Conservation (phyloP, 2,329 filamentous ascomycete genomes). For the Waltergamsia citrina region DNA sequence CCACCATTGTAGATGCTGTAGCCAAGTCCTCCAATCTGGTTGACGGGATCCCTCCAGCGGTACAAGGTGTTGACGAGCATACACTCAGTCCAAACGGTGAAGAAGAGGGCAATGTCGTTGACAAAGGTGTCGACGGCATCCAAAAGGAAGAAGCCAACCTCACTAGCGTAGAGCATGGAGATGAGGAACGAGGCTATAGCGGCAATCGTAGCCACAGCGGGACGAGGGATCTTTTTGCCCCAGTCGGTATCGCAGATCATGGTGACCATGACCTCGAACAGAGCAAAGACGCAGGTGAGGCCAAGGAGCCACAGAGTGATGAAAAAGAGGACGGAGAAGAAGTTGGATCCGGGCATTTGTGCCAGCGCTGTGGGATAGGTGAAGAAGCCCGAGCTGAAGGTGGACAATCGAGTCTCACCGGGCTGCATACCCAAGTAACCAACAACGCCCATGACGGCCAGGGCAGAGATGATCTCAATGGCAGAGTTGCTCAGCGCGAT, state of each 20-base stretch:
- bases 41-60: constrained; percentile 36
- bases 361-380: constrained; percentile 41
- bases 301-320: constrained; percentile 43
- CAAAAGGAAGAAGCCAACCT: constrained; percentile 47
- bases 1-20: constrained; percentile 37
- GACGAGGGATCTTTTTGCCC: constrained; percentile 13
- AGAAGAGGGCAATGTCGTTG: constrained; percentile 43
- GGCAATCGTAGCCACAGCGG: constrained; percentile 35
- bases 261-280: constrained; percentile 41
- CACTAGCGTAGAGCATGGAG: constrained; percentile 46
- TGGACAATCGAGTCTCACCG: constrained; percentile 25
- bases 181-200: constrained; percentile 41
- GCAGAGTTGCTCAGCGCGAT: constrained; percentile 41
- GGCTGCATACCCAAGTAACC: constrained; percentile 25
- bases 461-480: constrained; percentile 34
- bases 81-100: constrained; percentile 44
- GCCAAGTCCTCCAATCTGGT: constrained; percentile 30
- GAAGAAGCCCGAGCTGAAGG: constrained; percentile 44
- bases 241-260: constrained; percentile 33
- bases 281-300: constrained; percentile 42
- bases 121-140: constrained; percentile 46
- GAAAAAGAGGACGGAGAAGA: constrained; percentile 43
- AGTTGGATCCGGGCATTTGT: constrained; percentile 45
- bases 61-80: constrained; percentile 43
- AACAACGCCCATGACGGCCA: constrained; percentile 39